These are phyloP conservation scores for Russula ochroleuca DNA, from an alignment of 768 basidiomycete genomes.

Conservation along the genomic window DNA sequence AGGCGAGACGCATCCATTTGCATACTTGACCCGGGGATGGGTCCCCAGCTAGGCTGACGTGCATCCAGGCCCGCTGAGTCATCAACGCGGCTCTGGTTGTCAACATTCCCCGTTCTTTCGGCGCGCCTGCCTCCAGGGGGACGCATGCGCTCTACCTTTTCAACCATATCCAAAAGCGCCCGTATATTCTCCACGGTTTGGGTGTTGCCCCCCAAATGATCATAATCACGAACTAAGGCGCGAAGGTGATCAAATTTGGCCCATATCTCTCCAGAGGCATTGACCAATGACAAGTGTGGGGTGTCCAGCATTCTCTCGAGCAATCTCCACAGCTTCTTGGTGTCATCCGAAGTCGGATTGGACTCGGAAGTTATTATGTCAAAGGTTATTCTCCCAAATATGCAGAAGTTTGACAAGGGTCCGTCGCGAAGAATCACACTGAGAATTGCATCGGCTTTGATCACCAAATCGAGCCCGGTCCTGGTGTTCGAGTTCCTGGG, in stretches of 20 bases:
- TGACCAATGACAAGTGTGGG: neutral
- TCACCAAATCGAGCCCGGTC: neutral
- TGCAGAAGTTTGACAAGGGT: conserved; percentile 6
- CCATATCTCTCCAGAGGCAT: neutral
- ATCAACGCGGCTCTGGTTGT: neutral
- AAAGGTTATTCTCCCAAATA: neutral
- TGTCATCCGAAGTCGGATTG: neutral
- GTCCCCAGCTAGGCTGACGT: neutral
- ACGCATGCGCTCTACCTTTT: neutral
- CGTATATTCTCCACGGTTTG: neutral
- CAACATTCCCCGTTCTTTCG: neutral
- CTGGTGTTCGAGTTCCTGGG: too few species aligned
- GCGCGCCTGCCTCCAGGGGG: neutral
- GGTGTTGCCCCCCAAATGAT: too few species aligned
- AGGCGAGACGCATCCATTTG: neutral
- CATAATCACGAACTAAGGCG: neutral
- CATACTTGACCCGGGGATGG: neutral
- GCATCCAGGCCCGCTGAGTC: neutral
- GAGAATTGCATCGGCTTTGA: neutral
- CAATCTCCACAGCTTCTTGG: neutral
- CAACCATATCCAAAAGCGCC: neutral
- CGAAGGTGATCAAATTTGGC: neutral
- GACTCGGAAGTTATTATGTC: neutral
- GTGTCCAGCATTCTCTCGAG: neutral
- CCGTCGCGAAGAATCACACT: neutral